These are phyloP conservation scores for Phytophthora cryptogea DNA, from an alignment of 352 stramenopile species.

Conservation along the genomic window DNA sequence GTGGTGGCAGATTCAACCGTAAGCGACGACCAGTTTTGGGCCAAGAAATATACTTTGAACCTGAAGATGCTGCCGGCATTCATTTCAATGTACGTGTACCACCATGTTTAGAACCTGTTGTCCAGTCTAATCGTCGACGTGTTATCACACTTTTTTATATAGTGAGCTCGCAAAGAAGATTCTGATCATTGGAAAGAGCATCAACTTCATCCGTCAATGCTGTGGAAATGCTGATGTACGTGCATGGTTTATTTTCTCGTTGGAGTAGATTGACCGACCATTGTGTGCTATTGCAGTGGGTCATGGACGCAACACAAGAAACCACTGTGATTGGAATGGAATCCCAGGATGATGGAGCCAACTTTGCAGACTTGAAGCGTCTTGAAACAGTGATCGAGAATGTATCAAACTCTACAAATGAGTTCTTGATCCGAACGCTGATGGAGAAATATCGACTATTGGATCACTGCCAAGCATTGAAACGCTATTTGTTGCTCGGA, in stretches of 20 bases:
- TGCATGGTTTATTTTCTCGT: slow-evolving; percentile 4
- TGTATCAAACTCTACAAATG: slow-evolving; percentile 83
- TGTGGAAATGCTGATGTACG: slow-evolving; percentile 90
- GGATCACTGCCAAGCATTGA: slow-evolving; percentile 95
- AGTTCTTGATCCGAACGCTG: slow-evolving; percentile 91
- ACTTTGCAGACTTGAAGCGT: slow-evolving; percentile 73
- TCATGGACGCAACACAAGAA: slow-evolving; percentile 67
- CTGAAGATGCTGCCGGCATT: slow-evolving; percentile 88
- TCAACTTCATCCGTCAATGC: slow-evolving; percentile 98
- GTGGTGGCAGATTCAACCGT: slow-evolving; percentile 77
- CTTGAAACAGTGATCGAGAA: slow-evolving; percentile 81
- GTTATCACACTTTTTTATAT: slow-evolving; percentile 1
- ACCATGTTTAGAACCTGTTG: neutral
- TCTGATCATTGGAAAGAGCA: slow-evolving; percentile 96
- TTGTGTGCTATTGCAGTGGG: slow-evolving; percentile 47
- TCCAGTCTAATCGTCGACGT: neutral
- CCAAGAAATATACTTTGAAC: slow-evolving; percentile 85
- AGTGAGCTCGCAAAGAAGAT: slow-evolving; percentile 93
- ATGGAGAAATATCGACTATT: slow-evolving; percentile 94
- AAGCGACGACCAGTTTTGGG: slow-evolving; percentile 83
- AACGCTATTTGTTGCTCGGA: slow-evolving; percentile 98
- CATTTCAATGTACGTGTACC: slow-evolving; percentile 69
- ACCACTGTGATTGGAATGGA: slow-evolving; percentile 47
- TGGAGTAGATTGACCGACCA: neutral
- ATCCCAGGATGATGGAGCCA: slow-evolving; percentile 57